Base-by-base conservation (phyloP, 495 filamentous ascomycete species). In the Neurospora africana region DNA sequence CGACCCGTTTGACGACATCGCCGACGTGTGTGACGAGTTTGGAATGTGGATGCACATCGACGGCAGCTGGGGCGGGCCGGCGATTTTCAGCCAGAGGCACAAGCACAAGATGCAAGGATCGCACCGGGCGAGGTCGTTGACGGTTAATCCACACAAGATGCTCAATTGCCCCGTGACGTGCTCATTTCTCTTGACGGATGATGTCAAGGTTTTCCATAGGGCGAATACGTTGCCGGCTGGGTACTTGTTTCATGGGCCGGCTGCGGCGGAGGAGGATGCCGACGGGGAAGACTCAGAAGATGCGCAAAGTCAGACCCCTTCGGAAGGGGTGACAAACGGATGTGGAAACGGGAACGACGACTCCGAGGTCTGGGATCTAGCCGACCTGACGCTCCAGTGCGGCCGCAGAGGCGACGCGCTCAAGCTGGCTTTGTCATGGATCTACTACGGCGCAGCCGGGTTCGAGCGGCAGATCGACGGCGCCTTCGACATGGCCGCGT, bases 131-230 rank as follows among this genome's bases (percentile, higher is more conserved):
- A 85, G 97, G 82, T 92, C 88, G 41, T 84, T 98, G 37, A 90
- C 92, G 10, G 86, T 97, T 47, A 97, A 96, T 79, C 94, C 95
- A 73, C 95, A 99, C 81, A 98, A 98, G 81, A 99, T 98, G 95
- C 86, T 99, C 75, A 92, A 92, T 47, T 92, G 92, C 10, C 95
- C 95, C 0, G 80, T 95, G 41, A 96, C 94, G 4, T 99, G 95
- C 81, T 94, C 91, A 8, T 97, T 97, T 83, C 86, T 99, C 10
- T 86, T 99, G 13, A 91, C 89, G 0, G 81, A 84, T 9, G 94
- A 98, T 79, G 79, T 94, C 75, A 82, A 86, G 39, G 82, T 90
- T 39, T 96, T 98, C 77, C 90, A 93, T 78, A 82, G 80, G 8
- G 93, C 93, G 2, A 97, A 95, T 78, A 95, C 91, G 35, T 84